These are phyloP conservation scores for Sutorius eximius DNA, from an alignment of 1,284 basidiomycete species.

Conservation along the genomic window DNA sequence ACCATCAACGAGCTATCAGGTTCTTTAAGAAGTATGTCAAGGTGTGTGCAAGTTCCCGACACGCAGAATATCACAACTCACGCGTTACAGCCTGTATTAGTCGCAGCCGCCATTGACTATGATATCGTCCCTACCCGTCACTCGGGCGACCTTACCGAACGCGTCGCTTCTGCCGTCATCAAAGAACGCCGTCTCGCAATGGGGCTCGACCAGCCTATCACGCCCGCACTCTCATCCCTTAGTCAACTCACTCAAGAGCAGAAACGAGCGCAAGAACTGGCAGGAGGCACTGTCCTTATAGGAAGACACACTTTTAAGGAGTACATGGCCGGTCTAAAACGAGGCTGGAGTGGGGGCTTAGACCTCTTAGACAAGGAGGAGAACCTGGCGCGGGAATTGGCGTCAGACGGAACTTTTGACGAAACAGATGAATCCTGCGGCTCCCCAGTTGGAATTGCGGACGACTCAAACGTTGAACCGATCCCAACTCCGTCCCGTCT, in stretches of 20 bases:
- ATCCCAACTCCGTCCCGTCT: constrained; percentile 43
- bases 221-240: constrained; percentile 50
- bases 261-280: constrained; percentile 62
- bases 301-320: constrained; percentile 94
- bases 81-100: constrained; percentile 76
- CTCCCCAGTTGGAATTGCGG: constrained; percentile 27
- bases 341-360: constrained; percentile 82
- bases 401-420: constrained; percentile 78
- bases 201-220: constrained; percentile 58
- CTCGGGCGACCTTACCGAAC: constrained; percentile 80
- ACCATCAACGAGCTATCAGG: constrained; percentile 78
- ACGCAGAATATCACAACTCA: constrained; percentile 5
- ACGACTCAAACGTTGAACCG: constrained; percentile 36
- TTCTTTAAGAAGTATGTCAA: constrained; percentile 98
- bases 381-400: constrained; percentile 65
- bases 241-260: constrained; percentile 58
- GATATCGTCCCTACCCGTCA: constrained; percentile 80
- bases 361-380: constrained; percentile 77
- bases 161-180: constrained; percentile 73
- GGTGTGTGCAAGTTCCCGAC: constrained; percentile 49
- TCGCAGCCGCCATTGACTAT: constrained; percentile 93
- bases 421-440: constrained; percentile 46
- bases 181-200: constrained; percentile 59
- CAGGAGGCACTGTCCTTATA: constrained; percentile 85
- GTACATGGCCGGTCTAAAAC: constrained; percentile 83